Base-by-base conservation (phyloP, 441 rosid species). In the Pelargonium australe region DNA sequence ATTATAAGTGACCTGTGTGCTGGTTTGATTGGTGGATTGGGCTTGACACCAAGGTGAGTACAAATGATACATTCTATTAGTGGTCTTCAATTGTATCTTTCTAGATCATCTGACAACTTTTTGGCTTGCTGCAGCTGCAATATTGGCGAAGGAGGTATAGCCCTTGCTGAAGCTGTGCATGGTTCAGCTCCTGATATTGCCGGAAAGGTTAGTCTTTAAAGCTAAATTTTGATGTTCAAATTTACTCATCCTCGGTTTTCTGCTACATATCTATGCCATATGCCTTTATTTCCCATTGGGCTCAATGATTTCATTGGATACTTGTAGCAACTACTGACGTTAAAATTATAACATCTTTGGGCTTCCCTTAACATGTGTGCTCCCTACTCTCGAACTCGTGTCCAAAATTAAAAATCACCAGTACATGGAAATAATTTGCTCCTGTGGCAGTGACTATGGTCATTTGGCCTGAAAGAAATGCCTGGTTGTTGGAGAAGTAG, bases 181-280 rank as follows among this genome's bases (percentile, higher is more conserved):
- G 98, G 98, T 67, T 95, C 99, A 69, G 99, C 98, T 45, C 99
- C 99, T 73, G 99, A 95, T 78, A 95, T 95, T 76, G 97, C 99
- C 28, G 98, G 99, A 73, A 95, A 90, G 97, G 99, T 92, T 79
- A 77, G 95, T 76, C 63, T 67, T 64, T 7, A 19, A 66, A 57
- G 64, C 17, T 58, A 45, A 63, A 34, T 69, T 61, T 34, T 60
- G 11, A 57, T 47, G 66, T 67, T 62, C 34, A 67, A 45, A 58
- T 65, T n/a, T 51, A 7, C 40, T 3, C 31, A 8, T 16, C 41
- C 19, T 25, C 14, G 51, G 49, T 11, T 64, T 53, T 8, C 12
- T 4, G 19, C 9, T 41, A n/a, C 40, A 10, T 16, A 53, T 8
- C 19, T 37, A 0, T 68, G 58, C 55, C 69, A 44, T 66, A 63